Evolutionary conservation across 2,329 filamentous ascomycete genomes (phyloP), one percentile per base, ranked within the genome.

Genomic region (Claviceps arundinis): DNA sequence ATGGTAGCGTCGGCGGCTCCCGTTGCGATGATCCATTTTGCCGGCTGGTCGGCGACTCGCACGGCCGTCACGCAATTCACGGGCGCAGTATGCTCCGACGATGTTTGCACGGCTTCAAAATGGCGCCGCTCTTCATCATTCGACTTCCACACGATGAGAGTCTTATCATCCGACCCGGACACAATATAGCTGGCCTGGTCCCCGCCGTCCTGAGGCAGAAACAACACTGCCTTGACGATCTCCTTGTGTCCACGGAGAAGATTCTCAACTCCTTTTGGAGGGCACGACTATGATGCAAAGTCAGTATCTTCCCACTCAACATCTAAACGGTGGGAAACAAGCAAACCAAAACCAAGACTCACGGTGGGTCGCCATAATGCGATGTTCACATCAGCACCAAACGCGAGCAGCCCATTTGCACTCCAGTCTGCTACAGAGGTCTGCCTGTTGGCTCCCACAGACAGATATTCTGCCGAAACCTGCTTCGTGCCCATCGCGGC

Each of bases 401-500:
- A 98, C 34, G 89, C 93, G 51, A 98, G 74, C 45, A 89, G 65
- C 9, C 85, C 87, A 56, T 76, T 70, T 19, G 70, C 64, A 63
- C 86, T 82, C 93, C 93, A 98, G 70, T 97, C 91, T 30, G 91
- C 90, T 30, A 89, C 87, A 16, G 85, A 83, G 17, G 91, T 86
- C 62, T 97, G 88, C 60, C 91, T 79, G 68, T 97, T 98, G 47
- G 89, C 91, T 55, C 93, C 93, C 56, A 84, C 82, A 47, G 88
- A 84, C 58, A 93, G 66, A 58, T 82, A 81, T 56, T 74, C 69
- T 57, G 71, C 63, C 30, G 66, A 67, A 30, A 73, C 60, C 42
- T 58, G 58, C 40, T 58, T 57, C 46, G 54, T 54, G 52, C 59
- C 58, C 64, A 67, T 67, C 40, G 56, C 60, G 55, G 52, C 51